Conservation (phyloP, 2,329 filamentous ascomycete genomes). For the Dactylonectria estremocensis region DNA sequence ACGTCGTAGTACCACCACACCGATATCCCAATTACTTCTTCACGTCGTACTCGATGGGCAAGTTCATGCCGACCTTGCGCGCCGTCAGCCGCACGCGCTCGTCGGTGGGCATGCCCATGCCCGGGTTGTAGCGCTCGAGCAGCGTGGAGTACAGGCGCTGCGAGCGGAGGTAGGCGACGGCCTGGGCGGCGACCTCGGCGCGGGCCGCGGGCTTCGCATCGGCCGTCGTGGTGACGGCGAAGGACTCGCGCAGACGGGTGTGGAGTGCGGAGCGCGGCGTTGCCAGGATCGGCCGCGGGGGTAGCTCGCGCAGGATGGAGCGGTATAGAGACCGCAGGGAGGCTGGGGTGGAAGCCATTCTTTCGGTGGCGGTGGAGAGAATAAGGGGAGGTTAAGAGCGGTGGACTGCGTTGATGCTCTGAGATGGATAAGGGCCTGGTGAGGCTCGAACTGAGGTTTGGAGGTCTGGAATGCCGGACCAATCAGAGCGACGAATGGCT, state of each 20-base stretch:
- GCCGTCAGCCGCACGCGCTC: conserved; percentile 89
- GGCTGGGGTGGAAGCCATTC: conserved; percentile 59
- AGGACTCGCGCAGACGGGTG: conserved; percentile 51
- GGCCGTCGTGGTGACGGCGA: conserved; percentile 66
- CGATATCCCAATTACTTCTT: conserved; percentile 4
- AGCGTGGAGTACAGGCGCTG: conserved; percentile 87
- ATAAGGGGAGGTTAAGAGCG: background rate
- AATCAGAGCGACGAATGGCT: conserved; percentile 18
- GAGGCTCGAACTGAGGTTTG: background rate
- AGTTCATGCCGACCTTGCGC: conserved; percentile 89
- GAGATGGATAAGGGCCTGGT: conserved; percentile 8
- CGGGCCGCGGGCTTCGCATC: conserved; percentile 48
- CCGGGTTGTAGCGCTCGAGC: conserved; percentile 93
- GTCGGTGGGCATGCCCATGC: conserved; percentile 88
- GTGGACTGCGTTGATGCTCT: background rate
- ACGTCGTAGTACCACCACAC: no score
- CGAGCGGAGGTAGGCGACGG: conserved; percentile 84
- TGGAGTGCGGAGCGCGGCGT: conserved; percentile 69
- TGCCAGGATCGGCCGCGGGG: conserved; percentile 74
- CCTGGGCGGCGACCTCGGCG: conserved; percentile 75
- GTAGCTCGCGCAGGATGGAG: conserved; percentile 89
- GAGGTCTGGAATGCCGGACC: conserved; percentile 14
- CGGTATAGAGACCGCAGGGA: conserved; percentile 86
- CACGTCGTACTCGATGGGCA: conserved; percentile 75
- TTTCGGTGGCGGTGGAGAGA: conserved; percentile 7